Percentiles rank a stretch among this genome's conserved stretches.
phyloP scores from a whole-genome alignment of 2,329 filamentous ascomycete species.

The Emmonsia crescens region DNA sequence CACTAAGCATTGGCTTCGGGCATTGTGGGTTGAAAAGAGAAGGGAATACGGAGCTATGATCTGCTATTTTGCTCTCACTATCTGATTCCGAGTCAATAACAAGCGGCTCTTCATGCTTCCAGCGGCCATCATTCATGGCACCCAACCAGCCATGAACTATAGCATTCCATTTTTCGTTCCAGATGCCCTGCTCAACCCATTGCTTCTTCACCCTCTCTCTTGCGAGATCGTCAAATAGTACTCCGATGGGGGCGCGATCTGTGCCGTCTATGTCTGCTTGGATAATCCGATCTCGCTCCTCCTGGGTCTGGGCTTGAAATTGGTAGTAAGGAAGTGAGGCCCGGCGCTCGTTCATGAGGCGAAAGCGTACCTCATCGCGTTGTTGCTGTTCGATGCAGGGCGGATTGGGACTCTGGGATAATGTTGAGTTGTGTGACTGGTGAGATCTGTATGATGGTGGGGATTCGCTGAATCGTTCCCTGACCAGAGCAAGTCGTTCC shows the following conservation, averaged over 20 bases:
- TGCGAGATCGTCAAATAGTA: neutral
- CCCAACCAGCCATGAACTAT: too few species aligned
- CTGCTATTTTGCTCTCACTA: neutral
- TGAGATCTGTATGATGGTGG: neutral
- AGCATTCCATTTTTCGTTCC: conserved; percentile 10
- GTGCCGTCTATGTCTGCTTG: neutral
- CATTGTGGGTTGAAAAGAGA: neutral
- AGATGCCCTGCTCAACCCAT: conserved; percentile 21
- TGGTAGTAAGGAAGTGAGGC: conserved; percentile 2
- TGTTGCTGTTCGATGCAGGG: neutral
- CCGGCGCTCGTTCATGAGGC: neutral
- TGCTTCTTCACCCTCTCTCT: conserved; percentile 14
- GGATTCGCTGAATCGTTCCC: neutral
- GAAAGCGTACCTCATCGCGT: neutral
- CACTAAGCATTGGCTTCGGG: too few species aligned
- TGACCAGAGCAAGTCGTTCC: neutral
- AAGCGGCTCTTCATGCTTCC: neutral
- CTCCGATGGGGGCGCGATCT: neutral
- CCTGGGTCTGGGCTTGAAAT: neutral
- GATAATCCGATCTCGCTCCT: conserved; percentile 3
- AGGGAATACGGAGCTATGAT: too few species aligned
- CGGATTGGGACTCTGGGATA: neutral
- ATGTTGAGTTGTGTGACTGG: neutral
- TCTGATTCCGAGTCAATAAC: neutral
- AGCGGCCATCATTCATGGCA: too few species aligned